Conservation (phyloP, 2,329 filamentous ascomycete genomes). For the Colletotrichum viniferum region DNA sequence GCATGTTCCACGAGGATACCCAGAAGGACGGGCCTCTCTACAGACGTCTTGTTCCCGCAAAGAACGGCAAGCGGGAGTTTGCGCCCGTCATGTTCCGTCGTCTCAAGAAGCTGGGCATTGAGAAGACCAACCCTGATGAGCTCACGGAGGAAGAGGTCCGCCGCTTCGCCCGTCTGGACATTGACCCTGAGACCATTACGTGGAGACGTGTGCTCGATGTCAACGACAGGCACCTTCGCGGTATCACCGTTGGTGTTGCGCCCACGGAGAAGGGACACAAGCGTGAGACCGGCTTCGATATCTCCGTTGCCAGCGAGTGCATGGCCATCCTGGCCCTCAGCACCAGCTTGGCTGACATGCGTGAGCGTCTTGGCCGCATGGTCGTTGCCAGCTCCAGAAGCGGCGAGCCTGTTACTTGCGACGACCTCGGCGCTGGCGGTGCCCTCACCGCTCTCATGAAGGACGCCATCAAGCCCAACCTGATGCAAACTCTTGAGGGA, state of each 20-base stretch:
- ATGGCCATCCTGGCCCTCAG: conserved; percentile 98
- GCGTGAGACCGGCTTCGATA: conserved; percentile 93
- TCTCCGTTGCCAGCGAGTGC: conserved; percentile 95
- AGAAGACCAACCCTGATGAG: conserved; percentile 91
- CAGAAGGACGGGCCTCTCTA: conserved; percentile 91
- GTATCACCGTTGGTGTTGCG: conserved; percentile 86
- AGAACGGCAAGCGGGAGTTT: conserved; percentile 89
- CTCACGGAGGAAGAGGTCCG: conserved; percentile 88
- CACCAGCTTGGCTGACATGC: conserved; percentile 85
- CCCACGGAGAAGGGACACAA: conserved; percentile 89
- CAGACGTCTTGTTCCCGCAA: conserved; percentile 83
- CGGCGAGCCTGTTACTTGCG: conserved; percentile 93
- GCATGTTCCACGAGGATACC: conserved; percentile 97
- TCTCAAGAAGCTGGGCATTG: conserved; percentile 92
- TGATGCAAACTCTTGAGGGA: conserved; percentile 98
- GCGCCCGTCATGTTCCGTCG: conserved; percentile 90
- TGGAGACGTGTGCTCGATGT: conserved; percentile 97
- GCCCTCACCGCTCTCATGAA: conserved; percentile 95
- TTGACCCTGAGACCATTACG: conserved; percentile 95
- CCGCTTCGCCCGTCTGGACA: conserved; percentile 91
- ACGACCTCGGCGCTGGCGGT: conserved; percentile 91
- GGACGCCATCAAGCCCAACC: conserved; percentile 97
- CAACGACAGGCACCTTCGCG: conserved; percentile 92
- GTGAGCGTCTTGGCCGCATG: conserved; percentile 93
- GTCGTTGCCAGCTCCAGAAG: conserved; percentile 86